Base-by-base conservation (phyloP, 2,329 filamentous ascomycete genomes). In the Diplocarpon mali region DNA sequence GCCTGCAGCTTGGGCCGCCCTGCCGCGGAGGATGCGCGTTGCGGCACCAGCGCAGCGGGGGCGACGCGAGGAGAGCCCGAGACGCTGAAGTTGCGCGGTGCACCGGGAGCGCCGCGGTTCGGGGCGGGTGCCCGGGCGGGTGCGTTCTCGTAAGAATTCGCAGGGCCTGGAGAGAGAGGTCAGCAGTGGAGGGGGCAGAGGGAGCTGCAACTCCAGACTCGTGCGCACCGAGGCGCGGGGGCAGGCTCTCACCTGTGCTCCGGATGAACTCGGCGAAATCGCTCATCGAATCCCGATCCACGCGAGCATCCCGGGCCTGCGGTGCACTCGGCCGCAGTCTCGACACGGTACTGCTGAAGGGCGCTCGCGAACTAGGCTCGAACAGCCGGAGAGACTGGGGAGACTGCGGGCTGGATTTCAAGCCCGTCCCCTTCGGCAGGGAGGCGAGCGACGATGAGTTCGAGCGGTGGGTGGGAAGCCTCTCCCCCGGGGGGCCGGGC, bases 201-300 rank as follows among this genome's bases (percentile, higher is more conserved):
- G 20, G 7, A 14, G 14, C 9, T 15, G 13, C 6, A 16, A 24
- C 15, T 13, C 15, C 11, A 15, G n/a, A 17, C 5, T 44, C 10
- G 27, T 12, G 31, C 15, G 15, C 17, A 4, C 20, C 24, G 16
- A 34, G 24, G 12, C 32, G 17, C 2, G 16, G 14, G 38, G 27
- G 38, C 31, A 3, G 1, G n/a, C 24, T 24, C 45, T 44, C 47
- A 40, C 53, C 53, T 27, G 87, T 94, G 1, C 83, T 85, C 48
- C 86, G 82, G 57, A 94, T 86, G 61, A 95, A 95, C 47, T 93
- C 83, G 16, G 87, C 85, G 65, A 95, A 86, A 57, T 95, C 89
- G 37, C 79, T 72, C 8, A 83, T 76, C 0, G 86, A 86, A 50
- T 89, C 83, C 5, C 72, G 70, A 9, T 78, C 72, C 8, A 84